Conservation (phyloP, 257 asterid genomes). For the Oldenlandia corymbosa region DNA sequence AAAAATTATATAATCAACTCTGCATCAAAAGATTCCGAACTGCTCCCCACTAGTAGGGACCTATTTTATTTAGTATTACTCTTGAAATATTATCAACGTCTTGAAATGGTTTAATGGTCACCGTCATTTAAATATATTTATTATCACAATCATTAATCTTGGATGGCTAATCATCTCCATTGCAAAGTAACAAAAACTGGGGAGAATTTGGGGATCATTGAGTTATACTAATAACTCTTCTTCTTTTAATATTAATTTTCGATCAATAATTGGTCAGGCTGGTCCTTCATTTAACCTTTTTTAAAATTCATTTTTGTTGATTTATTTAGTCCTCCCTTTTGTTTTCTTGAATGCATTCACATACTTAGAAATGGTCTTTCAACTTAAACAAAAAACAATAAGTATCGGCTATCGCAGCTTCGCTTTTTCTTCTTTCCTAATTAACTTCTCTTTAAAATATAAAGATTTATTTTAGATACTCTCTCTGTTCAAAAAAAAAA, state of each 20-base stretch:
- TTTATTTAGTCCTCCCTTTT: too few relatives aligned
- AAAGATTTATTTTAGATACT: too few relatives aligned
- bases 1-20: background rate
- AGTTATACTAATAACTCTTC: background rate
- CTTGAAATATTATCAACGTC: conserved; percentile 28
- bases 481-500: too few relatives aligned
- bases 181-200: conserved; percentile 1
- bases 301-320: too few relatives aligned
- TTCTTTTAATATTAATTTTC: background rate
- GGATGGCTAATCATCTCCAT: conserved; percentile 10
- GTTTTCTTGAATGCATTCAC: too few relatives aligned
- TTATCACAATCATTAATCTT: background rate
- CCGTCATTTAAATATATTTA: conserved; percentile 13
- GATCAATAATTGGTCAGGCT: background rate
- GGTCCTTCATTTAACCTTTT: too few relatives aligned
- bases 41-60: conserved; percentile 30
- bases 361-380: too few relatives aligned
- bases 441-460: too few relatives aligned
- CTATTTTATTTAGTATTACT: conserved; percentile 13
- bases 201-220: conserved; percentile 8
- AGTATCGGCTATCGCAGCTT: too few relatives aligned
- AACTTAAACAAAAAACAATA: too few relatives aligned
- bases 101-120: conserved; percentile 26
- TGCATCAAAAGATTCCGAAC: conserved; percentile 17
- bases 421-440: too few relatives aligned